Evolutionary conservation across 306 rosid species (phyloP).

Genomic region (Rosa chinensis): DNA sequence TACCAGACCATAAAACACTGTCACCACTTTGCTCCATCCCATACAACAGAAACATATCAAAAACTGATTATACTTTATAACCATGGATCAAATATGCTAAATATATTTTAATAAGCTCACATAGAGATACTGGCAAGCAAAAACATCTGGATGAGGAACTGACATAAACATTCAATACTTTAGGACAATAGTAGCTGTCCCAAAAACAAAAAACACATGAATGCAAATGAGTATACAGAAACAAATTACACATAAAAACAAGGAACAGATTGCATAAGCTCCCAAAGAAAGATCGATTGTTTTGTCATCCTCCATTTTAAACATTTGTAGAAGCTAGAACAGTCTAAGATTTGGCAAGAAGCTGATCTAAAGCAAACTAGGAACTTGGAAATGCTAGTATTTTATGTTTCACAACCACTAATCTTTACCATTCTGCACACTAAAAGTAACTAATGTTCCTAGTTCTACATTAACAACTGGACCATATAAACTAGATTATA

Average conservation of each 20-base stretch:
- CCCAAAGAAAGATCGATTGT: neutral
- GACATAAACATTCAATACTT: neutral
- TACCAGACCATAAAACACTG: neutral
- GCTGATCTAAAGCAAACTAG: neutral
- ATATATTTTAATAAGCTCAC: neutral
- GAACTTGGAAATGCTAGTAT: neutral
- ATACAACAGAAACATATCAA: slow-evolving; percentile 1
- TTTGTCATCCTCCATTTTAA: neutral
- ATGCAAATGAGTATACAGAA: neutral
- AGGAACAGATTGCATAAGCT: neutral
- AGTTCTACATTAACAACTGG: neutral
- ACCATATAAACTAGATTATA: neutral
- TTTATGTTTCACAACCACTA: neutral
- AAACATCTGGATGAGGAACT: neutral
- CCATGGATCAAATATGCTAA: neutral
- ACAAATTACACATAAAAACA: neutral
- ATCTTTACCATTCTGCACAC: neutral
- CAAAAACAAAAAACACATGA: neutral
- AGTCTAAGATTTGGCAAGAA: slow-evolving; percentile 1
- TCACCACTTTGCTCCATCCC: neutral
- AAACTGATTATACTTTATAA: neutral
- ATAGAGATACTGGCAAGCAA: neutral
- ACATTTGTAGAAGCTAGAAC: neutral
- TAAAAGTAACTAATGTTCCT: neutral
- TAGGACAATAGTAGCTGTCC: slow-evolving; percentile 1